Evolutionary conservation across 768 basidiomycete genomes (phyloP).

Genomic region (Boletales sp.): DNA sequence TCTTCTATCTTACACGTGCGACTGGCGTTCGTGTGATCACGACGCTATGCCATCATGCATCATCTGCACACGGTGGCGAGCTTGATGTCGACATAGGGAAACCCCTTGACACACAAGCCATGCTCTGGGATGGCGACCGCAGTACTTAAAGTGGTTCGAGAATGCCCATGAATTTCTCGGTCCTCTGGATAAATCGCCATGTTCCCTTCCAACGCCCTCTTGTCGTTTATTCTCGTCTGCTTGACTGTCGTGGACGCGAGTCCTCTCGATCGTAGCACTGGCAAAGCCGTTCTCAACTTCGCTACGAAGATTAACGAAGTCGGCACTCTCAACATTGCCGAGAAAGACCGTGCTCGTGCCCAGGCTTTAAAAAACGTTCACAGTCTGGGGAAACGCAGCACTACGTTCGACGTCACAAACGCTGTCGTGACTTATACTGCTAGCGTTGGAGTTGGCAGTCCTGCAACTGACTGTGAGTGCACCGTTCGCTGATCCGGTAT

Average conservation of each 20-base stretch:
- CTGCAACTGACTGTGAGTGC: constrained; percentile 24
- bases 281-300: background rate
- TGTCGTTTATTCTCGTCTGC: background rate
- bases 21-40: background rate
- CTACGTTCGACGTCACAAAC: constrained; percentile 8
- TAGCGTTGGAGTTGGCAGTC: constrained; percentile 21
- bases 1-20: background rate
- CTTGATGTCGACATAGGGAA: too few relatives aligned
- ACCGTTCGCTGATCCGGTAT: background rate
- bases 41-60: too few relatives aligned
- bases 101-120: background rate
- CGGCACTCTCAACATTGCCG: background rate
- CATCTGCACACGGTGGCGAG: too few relatives aligned
- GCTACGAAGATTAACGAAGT: background rate
- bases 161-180: background rate
- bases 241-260: background rate
- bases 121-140: too few relatives aligned
- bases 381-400: background rate
- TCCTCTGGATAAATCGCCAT: background rate
- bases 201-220: background rate
- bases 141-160: background rate
- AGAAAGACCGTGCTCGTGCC: background rate
- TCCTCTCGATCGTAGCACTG: background rate
- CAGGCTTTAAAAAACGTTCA: background rate
- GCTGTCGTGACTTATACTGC: constrained; percentile 26